These are phyloP conservation scores for Fusarium sp. DNA, from an alignment of 2,329 filamentous ascomycete species.

Conservation along the genomic window DNA sequence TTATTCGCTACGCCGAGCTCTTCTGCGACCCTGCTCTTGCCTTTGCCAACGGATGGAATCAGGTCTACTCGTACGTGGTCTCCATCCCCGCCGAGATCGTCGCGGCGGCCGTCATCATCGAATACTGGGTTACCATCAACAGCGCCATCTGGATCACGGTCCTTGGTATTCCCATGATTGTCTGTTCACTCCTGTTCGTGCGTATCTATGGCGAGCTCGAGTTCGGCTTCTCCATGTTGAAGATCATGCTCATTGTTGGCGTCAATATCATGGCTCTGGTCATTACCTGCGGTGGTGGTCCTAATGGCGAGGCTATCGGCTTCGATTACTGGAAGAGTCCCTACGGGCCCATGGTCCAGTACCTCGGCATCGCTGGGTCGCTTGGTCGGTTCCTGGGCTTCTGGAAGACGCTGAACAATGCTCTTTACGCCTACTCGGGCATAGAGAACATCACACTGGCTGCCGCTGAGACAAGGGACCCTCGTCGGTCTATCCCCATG, in stretches of 20 bases:
- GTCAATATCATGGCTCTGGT: not conserved
- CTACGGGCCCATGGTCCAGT: constrained; percentile 3
- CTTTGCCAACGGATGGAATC: constrained; percentile 1
- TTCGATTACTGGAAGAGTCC: not conserved
- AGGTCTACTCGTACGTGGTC: not conserved
- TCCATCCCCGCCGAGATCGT: constrained; percentile 3
- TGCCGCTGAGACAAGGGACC: not conserved
- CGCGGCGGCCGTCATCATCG: constrained; percentile 1
- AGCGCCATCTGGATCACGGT: constrained; percentile 2
- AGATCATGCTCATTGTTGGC: constrained; percentile 3
- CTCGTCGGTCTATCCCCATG: not conserved
- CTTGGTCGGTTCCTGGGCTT: not conserved
- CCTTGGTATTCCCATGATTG: not conserved
- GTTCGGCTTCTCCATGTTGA: not conserved
- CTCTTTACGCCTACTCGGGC: not conserved
- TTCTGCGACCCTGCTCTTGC: not conserved
- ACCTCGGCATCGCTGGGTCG: not conserved
- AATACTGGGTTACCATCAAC: not conserved
- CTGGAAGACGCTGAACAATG: not conserved
- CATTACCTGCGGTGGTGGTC: constrained; percentile 1
- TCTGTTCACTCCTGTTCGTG: not conserved
- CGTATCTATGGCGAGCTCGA: not conserved
- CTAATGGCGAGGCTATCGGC: not conserved
- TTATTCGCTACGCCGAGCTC: not conserved
- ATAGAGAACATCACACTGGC: not conserved